These are phyloP conservation scores for Thraustochytrium sp. DNA, from an alignment of 352 stramenopile species.

Conservation along the genomic window DNA sequence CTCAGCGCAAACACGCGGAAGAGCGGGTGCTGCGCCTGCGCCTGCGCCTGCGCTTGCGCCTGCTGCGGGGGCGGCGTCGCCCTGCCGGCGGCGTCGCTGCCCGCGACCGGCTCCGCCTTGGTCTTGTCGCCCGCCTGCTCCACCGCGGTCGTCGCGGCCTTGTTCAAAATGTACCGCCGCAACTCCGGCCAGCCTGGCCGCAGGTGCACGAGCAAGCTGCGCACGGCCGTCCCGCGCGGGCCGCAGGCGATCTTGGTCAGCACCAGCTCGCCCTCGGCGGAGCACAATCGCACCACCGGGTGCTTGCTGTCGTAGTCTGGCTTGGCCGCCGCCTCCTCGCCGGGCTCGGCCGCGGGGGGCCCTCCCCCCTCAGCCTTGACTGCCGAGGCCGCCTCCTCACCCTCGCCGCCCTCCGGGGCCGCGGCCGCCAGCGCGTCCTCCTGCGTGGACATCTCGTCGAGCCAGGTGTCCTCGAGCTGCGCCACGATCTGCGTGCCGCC, in stretches of 20 bases:
- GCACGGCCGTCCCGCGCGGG: neutral
- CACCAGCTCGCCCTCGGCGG: neutral
- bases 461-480: neutral
- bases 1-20: neutral
- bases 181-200: neutral
- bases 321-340: no score
- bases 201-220: slow-evolving; percentile 1
- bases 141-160: neutral
- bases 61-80: no score
- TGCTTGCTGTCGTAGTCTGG: neutral
- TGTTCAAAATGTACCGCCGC: neutral
- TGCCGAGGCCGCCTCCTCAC: no score
- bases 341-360: neutral
- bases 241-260: slow-evolving; percentile 5
- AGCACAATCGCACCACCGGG: neutral
- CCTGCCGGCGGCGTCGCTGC: no score
- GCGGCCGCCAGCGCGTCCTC: neutral
- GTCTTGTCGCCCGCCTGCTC: neutral
- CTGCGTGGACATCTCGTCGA: neutral
- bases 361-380: neutral
- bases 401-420: no score
- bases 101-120: no score
- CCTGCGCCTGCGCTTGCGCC: no score
- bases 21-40: neutral
- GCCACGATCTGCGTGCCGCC: slow-evolving; percentile 6